A percentile compares a stretch with the other conserved stretches of the same genome.
Evolutionary conservation across 257 asterid species (phyloP).

Genomic region (Nicotiana sylvestris): DNA sequence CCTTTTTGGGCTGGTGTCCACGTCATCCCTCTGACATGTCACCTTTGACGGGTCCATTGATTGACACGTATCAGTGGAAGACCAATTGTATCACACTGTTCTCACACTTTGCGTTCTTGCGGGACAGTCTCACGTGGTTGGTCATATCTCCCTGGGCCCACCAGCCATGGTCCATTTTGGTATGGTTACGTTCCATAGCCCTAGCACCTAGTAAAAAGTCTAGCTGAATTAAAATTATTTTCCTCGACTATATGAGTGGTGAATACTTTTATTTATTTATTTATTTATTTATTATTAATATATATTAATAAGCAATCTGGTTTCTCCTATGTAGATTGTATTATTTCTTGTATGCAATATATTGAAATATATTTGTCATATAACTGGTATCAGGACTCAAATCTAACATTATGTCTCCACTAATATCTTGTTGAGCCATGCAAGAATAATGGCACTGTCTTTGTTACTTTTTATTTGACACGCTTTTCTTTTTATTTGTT

Average conservation of each 20-base stretch:
- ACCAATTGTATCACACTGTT: not conserved
- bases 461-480: too few relatives aligned
- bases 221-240: not conserved
- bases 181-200: constrained; percentile 35
- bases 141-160: constrained; percentile 56
- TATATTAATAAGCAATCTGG: too few relatives aligned
- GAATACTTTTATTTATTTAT: not conserved
- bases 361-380: too few relatives aligned
- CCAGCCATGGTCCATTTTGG: constrained; percentile 41
- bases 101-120: constrained; percentile 18
- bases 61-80: constrained; percentile 23
- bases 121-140: constrained; percentile 69
- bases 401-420: too few relatives aligned
- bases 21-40: constrained; percentile 23
- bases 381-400: too few relatives aligned
- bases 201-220: constrained; percentile 29
- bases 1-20: not conserved
- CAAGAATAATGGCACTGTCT: too few relatives aligned
- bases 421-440: too few relatives aligned
- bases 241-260: not conserved
- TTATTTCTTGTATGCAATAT: too few relatives aligned
- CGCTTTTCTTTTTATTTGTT: too few relatives aligned
- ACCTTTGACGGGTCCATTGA: not conserved
- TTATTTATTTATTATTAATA: not conserved
- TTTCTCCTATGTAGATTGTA: not conserved